phyloP scores from a whole-genome alignment of 345 rosid species.

The Toxicodendron radicans region DNA sequence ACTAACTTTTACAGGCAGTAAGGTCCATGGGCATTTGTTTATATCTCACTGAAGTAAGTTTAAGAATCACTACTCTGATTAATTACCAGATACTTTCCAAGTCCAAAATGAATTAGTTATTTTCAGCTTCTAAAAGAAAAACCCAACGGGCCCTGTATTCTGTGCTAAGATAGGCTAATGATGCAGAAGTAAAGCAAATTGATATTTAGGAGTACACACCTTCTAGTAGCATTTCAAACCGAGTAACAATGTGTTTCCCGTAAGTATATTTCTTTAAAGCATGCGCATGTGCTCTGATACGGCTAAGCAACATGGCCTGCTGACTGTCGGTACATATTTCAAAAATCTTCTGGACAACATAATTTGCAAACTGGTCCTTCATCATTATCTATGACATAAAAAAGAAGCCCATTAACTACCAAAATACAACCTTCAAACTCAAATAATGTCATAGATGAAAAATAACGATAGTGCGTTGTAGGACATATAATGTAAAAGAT shows the following conservation, averaged over 20 bases:
- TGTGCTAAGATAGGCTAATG: neutral
- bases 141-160: neutral
- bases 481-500: neutral
- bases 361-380: constrained; percentile 77
- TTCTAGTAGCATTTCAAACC: constrained; percentile 60
- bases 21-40: too few relatives aligned
- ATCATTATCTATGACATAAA: constrained; percentile 49
- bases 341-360: constrained; percentile 71
- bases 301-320: constrained; percentile 39
- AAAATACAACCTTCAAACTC: neutral
- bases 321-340: constrained; percentile 54
- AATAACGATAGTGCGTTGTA: neutral
- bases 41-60: too few relatives aligned
- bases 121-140: neutral
- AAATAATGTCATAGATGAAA: neutral
- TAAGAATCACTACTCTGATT: neutral
- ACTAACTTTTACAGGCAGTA: too few relatives aligned
- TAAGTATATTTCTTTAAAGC: constrained; percentile 77
- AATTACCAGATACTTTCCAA: neutral
- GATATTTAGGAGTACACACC: constrained; percentile 28
- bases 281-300: constrained; percentile 48
- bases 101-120: neutral
- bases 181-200: neutral
- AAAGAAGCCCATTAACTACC: neutral
- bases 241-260: constrained; percentile 74